Conservation (phyloP, 768 basidiomycete genomes). For the Lyophyllum semitale region DNA sequence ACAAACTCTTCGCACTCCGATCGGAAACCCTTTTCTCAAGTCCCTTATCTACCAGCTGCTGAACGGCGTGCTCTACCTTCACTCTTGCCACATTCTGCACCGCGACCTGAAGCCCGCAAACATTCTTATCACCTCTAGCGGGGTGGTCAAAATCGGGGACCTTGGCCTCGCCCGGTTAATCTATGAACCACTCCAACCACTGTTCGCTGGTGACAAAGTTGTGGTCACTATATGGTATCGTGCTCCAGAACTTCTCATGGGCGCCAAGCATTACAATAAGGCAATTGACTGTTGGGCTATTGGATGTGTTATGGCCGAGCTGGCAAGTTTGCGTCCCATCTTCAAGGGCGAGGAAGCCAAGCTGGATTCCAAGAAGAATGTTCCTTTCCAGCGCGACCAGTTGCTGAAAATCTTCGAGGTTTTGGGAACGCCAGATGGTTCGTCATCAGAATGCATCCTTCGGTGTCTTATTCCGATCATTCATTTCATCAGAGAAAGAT, state of each 20-base stretch:
- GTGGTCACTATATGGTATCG: slow-evolving; percentile 99
- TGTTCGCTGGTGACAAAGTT: slow-evolving; percentile 95
- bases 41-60: slow-evolving; percentile 92
- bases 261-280: slow-evolving; percentile 97
- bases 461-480: neutral
- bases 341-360: slow-evolving; percentile 99
- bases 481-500: slow-evolving; percentile 58
- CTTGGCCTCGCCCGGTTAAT: slow-evolving; percentile 91
- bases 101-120: slow-evolving; percentile 99
- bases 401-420: slow-evolving; percentile 96
- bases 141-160: slow-evolving; percentile 98
- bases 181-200: slow-evolving; percentile 86
- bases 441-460: slow-evolving; percentile 20
- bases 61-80: slow-evolving; percentile 93
- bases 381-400: slow-evolving; percentile 97
- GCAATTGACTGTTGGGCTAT: slow-evolving; percentile 98
- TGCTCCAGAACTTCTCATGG: slow-evolving; percentile 93
- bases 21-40: slow-evolving; percentile 82
- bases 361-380: slow-evolving; percentile 93
- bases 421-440: slow-evolving; percentile 85
- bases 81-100: slow-evolving; percentile 92
- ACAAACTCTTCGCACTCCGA: slow-evolving; percentile 78
- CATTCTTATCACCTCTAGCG: slow-evolving; percentile 88
- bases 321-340: slow-evolving; percentile 91
- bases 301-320: slow-evolving; percentile 95